These are phyloP conservation scores for Sphagnum magellanicum DNA, from an alignment of 228 moss, liverwort and hornwort species.

Conservation along the genomic window DNA sequence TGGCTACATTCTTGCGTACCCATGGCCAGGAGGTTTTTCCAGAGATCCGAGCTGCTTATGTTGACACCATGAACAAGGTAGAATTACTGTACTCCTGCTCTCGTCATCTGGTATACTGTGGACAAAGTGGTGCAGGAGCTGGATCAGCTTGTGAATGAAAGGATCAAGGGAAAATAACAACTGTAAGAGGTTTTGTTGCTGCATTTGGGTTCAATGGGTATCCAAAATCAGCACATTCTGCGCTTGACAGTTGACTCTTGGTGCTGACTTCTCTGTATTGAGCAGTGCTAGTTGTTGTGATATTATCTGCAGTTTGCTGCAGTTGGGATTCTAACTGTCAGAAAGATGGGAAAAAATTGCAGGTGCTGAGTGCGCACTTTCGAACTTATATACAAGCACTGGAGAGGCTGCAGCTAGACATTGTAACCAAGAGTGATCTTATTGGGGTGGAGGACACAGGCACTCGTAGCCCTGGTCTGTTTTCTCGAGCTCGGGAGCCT, in stretches of 20 bases:
- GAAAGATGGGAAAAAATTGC: constrained; percentile 14
- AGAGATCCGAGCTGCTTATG: constrained; percentile 89
- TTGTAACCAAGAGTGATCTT: constrained; percentile 89
- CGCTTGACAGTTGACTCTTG: no score
- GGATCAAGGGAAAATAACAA: no score
- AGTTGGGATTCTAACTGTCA: constrained; percentile 9
- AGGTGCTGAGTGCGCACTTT: constrained; percentile 97
- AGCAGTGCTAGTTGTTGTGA: no score
- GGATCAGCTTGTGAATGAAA: no score
- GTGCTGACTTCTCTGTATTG: no score
- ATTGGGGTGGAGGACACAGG: constrained; percentile 93
- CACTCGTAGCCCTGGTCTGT: constrained; percentile 78
- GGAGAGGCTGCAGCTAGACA: constrained; percentile 92
- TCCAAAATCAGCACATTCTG: no score
- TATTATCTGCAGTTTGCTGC: background rate
- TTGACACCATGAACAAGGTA: constrained; percentile 99
- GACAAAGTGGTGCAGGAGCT: no score
- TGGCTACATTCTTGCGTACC: constrained; percentile 82
- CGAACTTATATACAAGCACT: constrained; percentile 95
- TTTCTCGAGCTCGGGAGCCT: constrained; percentile 90
- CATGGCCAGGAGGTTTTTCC: constrained; percentile 97
- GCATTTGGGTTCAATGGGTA: no score
- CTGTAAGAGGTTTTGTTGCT: no score
- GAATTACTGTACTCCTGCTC: background rate
- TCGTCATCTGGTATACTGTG: constrained; percentile 1